Evolutionary conservation across 306 rosid genomes (phyloP), one percentile per base, ranked within the genome.

Genomic region (Sicyos baderoa): DNA sequence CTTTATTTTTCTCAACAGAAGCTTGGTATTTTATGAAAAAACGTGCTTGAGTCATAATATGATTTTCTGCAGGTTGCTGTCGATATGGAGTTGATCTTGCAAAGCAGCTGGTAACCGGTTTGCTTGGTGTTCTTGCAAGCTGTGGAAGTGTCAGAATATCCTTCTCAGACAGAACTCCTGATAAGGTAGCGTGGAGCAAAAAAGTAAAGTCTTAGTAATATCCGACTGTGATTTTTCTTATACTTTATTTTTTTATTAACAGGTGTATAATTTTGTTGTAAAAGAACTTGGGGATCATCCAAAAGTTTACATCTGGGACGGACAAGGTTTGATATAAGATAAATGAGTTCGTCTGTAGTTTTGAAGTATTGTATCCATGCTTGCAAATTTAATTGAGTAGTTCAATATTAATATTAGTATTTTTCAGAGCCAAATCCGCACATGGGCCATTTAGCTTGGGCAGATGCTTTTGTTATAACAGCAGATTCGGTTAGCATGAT

Each of bases 381-480:
- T 21, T 65, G 14, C n/a, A 13, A 9, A 21, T 65, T 65, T 45
- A 19, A 65, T 45, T 21, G 40, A 45, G 54, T 65, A 21, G 19
- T 65, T 65, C 29, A 59, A 62, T 69, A n/a, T 37, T 37, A 37
- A 37, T 37, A 2, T 4, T 7, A 21, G 52, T 37, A 22, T 70
- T 68, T 58, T 77, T 74, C 90, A 89, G 98, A 82, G 70, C 91
- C 88, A 76, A 86, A 88, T 83, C 88, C 85, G 10, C 89, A 81
- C 68, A 82, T 88, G 97, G 98, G 98, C 63, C 89, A 86, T 79
- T 80, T 93, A 68, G 98, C 98, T 54, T 93, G 98, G 98, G 97
- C 84, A 0, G 94, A 93, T 79, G 89, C 98, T 27, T 93, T 93
- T 79, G 85, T 88, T 78, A 82, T 93, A 76, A 88, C 98, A 6